Base-by-base conservation (phyloP, 192 early-diverging fungal species). In the Rhizophagus sp. region DNA sequence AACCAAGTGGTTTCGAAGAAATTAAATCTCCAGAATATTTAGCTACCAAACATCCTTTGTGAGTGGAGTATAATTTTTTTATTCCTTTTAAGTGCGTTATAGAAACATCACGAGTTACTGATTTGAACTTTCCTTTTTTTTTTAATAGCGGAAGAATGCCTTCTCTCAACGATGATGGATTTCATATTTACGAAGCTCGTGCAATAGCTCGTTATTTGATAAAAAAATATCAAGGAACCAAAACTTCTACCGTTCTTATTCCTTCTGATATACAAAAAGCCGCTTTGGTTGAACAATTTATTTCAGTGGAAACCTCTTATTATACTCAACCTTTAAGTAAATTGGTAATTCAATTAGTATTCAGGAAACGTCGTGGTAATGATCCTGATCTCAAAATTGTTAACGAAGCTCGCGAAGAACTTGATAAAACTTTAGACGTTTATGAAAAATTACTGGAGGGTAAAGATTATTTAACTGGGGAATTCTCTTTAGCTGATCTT, bases 201-300 rank as follows among this genome's bases (percentile, higher is more conserved):
- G 84, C 86, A 10, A 87, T 87, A 33, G 33, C 30, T 34, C 78
- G 84, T 34, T 87, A 87, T 66, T 65, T 87, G 65, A 76, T 66
- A 7, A 52, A 76, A 17, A 36, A 36, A 36, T 36, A 36, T 36
- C 34, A 36, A 36, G 34, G 34, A 27, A 68, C 27, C 2, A 36
- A 68, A 47, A 76, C 9, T 15, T 81, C 81, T 17, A 75, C 70
- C 1, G 5, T 76, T 22, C 76, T 87, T 66, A 63, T 82, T 15
- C 84, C 84, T 36, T 49, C 62, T 22, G 81, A 84, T 50, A 22
- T 66, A 11, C 68, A 82, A 33, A n/a, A 84, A 52, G 30, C 70
- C 34, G 79, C 77, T 12, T 22, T 83, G 5, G 71, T 86, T 6
- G 86, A 87, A 15, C 79, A 85, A 64, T 86, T 34, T 67, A 75